phyloP scores from a whole-genome alignment of 192 early-diverging fungal genomes.

The Coemansia sp. region DNA sequence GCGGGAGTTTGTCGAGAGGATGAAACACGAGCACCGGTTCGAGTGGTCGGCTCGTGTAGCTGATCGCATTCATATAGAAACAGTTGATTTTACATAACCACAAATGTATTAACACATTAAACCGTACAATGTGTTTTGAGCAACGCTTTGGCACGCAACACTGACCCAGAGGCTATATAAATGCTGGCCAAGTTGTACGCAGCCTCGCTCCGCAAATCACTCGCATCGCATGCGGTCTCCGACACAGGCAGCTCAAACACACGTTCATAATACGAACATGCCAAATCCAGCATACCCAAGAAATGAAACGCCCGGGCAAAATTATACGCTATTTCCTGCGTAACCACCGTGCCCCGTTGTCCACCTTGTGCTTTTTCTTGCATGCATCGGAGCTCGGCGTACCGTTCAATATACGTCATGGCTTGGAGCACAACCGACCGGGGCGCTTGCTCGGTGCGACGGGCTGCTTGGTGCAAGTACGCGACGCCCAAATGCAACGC shows the following conservation, averaged over 20 bases:
- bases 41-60: slow-evolving; percentile 20
- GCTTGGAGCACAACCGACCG: slow-evolving; percentile 35
- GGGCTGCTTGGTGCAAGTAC: slow-evolving; percentile 22
- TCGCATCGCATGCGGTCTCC: slow-evolving; percentile 4
- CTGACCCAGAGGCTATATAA: slow-evolving; percentile 72
- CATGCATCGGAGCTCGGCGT: slow-evolving; percentile 42
- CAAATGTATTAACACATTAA: neutral
- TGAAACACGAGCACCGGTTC: neutral
- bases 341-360: slow-evolving; percentile 14
- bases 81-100: neutral
- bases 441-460: neutral
- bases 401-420: slow-evolving; percentile 36
- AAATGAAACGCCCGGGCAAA: slow-evolving; percentile 87
- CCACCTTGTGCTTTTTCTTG: slow-evolving; percentile 6
- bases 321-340: slow-evolving; percentile 75
- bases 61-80: neutral
- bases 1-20: neutral
- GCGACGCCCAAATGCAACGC: slow-evolving; percentile 39
- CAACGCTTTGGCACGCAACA: slow-evolving; percentile 57
- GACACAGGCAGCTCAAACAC: slow-evolving; percentile 65
- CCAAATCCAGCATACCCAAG: slow-evolving; percentile 78
- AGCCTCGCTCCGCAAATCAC: slow-evolving; percentile 70
- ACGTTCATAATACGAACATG: slow-evolving; percentile 78
- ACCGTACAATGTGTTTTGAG: neutral
- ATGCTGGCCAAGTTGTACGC: slow-evolving; percentile 91